phyloP scores from a whole-genome alignment of 1,284 basidiomycete species.

The Microbotryum violaceum region DNA sequence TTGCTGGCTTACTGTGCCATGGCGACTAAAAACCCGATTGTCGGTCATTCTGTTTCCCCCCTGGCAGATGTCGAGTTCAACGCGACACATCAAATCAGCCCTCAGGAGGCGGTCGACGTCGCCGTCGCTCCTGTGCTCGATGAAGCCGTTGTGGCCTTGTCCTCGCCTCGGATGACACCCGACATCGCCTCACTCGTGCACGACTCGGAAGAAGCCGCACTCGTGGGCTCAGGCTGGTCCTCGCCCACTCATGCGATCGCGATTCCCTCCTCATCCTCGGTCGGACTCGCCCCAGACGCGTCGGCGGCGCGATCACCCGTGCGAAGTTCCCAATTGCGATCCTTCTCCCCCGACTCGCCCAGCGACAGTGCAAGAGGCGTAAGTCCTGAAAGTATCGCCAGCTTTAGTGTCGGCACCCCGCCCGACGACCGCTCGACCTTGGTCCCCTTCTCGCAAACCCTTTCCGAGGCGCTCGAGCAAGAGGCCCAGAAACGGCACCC shows the following conservation, averaged over 20 bases:
- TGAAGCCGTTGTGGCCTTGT: constrained; percentile 25
- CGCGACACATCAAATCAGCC: constrained; percentile 25
- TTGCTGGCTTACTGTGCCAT: background rate
- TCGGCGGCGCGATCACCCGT: constrained; percentile 19
- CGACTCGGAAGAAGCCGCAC: constrained; percentile 16
- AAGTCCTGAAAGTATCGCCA: constrained; percentile 15
- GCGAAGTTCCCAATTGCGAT: constrained; percentile 3
- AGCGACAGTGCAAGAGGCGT: constrained; percentile 5
- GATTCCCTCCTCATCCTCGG: background rate
- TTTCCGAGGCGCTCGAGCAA: constrained; percentile 27
- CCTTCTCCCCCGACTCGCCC: constrained; percentile 26
- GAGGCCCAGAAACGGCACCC: constrained; percentile 17
- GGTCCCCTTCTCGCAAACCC: constrained; percentile 19
- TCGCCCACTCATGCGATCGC: constrained; percentile 13
- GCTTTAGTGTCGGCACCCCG: constrained; percentile 20
- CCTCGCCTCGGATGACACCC: constrained; percentile 9
- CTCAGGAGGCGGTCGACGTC: constrained; percentile 32
- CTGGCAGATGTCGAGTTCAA: constrained; percentile 30
- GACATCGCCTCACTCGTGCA: constrained; percentile 21
- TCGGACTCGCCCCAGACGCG: constrained; percentile 1
- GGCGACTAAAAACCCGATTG: no score
- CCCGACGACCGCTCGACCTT: constrained; percentile 10
- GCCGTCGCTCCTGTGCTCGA: constrained; percentile 31
- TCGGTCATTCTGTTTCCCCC: background rate
- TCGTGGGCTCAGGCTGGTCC: constrained; percentile 19